Percentiles rank a stretch among this genome's conserved stretches.
phyloP scores from a whole-genome alignment of 164 flowering plant genomes.

The Vitis amurensis region DNA sequence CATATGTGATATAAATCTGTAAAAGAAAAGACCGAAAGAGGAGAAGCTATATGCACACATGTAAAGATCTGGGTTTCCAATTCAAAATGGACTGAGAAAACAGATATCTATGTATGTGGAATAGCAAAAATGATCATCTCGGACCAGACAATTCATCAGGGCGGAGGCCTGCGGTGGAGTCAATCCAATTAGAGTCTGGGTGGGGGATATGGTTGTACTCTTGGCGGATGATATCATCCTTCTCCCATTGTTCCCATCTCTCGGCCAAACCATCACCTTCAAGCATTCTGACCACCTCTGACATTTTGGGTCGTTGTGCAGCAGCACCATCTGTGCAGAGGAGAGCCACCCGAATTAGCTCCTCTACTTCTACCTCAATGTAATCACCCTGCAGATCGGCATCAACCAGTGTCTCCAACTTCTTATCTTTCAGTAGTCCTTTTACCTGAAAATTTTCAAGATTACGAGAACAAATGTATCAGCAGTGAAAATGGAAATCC shows the following conservation, averaged over 20 bases:
- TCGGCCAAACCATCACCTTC: constrained; percentile 8
- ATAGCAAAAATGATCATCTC: constrained; percentile 21
- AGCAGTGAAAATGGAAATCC: too few species aligned
- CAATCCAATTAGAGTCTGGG: constrained; percentile 28
- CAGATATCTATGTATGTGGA: too few species aligned
- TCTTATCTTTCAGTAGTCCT: constrained; percentile 13
- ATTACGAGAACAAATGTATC: too few species aligned
- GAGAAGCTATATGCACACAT: too few species aligned
- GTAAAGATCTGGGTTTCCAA: too few species aligned
- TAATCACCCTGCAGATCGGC: constrained; percentile 16
- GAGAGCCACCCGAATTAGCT: constrained; percentile 20
- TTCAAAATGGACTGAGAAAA: too few species aligned
- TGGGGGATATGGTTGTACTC: constrained; percentile 6
- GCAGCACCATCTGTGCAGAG: constrained; percentile 19
- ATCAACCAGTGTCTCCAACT: constrained; percentile 9
- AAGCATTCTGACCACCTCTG: constrained; percentile 16
- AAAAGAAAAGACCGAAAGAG: too few species aligned
- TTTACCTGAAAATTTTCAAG: constrained; percentile 11
- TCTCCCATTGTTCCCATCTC: constrained; percentile 23
- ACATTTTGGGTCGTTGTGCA: constrained; percentile 21
- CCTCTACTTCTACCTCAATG: constrained; percentile 18
- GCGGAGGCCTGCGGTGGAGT: constrained; percentile 28
- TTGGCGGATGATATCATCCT: constrained; percentile 13
- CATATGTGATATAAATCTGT: too few species aligned
- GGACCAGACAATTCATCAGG: constrained; percentile 40